Evolutionary conservation across 208 protist genomes (phyloP).

Genomic region (Leishmania lainsoni): DNA sequence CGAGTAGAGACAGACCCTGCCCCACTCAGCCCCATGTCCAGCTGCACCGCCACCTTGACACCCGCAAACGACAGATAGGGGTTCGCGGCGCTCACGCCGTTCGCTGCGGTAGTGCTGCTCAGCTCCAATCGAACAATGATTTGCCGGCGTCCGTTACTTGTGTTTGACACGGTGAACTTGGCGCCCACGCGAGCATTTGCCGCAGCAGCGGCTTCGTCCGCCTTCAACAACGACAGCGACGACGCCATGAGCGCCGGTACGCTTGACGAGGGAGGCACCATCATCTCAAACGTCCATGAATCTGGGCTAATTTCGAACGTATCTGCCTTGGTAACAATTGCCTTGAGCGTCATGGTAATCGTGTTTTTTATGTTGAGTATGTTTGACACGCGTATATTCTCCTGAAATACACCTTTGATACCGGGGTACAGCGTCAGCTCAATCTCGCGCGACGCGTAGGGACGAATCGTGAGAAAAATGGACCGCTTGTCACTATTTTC

Average conservation of each 20-base stretch:
- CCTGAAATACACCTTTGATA: constrained; percentile 82
- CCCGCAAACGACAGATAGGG: constrained; percentile 68
- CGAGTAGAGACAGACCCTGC: constrained; percentile 60
- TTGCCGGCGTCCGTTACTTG: constrained; percentile 63
- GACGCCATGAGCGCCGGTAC: constrained; percentile 10
- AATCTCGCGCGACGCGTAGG: constrained; percentile 80
- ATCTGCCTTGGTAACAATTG: constrained; percentile 81
- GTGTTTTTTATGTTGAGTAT: constrained; percentile 72
- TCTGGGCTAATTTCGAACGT: constrained; percentile 89
- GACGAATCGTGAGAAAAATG: constrained; percentile 70
- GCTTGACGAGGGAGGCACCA: constrained; percentile 48
- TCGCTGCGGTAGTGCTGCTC: constrained; percentile 19
- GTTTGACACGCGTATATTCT: constrained; percentile 77
- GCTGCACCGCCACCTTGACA: constrained; percentile 68
- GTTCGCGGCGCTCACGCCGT: constrained; percentile 20
- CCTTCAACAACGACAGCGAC: neutral
- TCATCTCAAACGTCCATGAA: constrained; percentile 77
- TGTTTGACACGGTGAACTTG: constrained; percentile 79
- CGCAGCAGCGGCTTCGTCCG: constrained; percentile 8
- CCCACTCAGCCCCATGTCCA: constrained; percentile 73
- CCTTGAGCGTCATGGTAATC: constrained; percentile 76
- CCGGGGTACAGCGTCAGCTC: constrained; percentile 82
- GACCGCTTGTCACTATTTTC: constrained; percentile 70
- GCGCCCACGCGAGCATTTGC: constrained; percentile 50
- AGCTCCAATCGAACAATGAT: constrained; percentile 62